These are phyloP conservation scores for Candida verbasci DNA, from an alignment of 805 yeast genomes.

Conservation along the genomic window DNA sequence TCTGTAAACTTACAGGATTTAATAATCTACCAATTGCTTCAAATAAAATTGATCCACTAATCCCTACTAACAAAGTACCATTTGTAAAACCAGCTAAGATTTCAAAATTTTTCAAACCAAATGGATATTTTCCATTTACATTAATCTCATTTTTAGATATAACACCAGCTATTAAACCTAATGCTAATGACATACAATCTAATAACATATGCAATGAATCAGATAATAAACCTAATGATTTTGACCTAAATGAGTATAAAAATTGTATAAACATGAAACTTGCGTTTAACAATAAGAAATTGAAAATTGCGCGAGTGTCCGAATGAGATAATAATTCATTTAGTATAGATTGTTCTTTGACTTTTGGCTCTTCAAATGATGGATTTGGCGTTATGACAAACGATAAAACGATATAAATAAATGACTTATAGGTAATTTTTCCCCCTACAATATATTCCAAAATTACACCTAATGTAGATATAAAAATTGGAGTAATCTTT, in stretches of 20 bases:
- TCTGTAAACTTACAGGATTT: conserved; percentile 72
- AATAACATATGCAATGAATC: conserved; percentile 96
- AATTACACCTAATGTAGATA: conserved; percentile 14
- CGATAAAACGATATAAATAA: conserved; percentile 9
- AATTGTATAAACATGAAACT: conserved; percentile 94
- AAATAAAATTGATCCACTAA: conserved; percentile 80
- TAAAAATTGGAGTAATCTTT: conserved; percentile 12
- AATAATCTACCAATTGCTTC: conserved; percentile 82
- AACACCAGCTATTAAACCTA: conserved; percentile 84
- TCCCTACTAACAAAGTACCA: conserved; percentile 83
- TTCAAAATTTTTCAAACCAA: conserved; percentile 80
- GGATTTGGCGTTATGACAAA: conserved; percentile 18
- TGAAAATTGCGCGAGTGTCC: conserved; percentile 86
- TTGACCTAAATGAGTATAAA: conserved; percentile 86
- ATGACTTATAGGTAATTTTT: conserved; percentile 4
- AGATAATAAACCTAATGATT: conserved; percentile 83
- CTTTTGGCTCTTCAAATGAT: conserved; percentile 1
- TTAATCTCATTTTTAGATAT: conserved; percentile 36
- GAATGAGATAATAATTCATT: conserved; percentile 30
- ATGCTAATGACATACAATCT: conserved; percentile 85
- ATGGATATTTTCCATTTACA: conserved; percentile 71
- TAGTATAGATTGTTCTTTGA: conserved; percentile 13
- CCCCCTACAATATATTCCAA: conserved; percentile 19
- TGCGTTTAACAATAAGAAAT: conserved; percentile 78
- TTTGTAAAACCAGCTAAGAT: conserved; percentile 94